A percentile compares a stretch with the other conserved stretches of the same genome.
Conservation (phyloP, 345 rosid genomes). For the Leavenworthia alabamica region DNA sequence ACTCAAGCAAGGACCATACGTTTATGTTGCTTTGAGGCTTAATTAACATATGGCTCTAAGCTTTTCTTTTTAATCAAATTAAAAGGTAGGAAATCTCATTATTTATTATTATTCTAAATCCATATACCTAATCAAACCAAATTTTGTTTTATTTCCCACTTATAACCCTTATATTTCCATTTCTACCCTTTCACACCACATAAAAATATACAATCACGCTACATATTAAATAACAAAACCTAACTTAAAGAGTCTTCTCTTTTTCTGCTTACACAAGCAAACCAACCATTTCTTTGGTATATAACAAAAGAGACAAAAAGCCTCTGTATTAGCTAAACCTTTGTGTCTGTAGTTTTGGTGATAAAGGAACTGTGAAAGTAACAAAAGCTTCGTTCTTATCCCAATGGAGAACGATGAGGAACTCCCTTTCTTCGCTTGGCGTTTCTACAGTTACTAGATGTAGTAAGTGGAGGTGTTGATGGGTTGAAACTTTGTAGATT, state of each 20-base stretch:
- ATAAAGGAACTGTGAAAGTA: conserved; percentile 19
- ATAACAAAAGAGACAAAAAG: conserved; percentile 12
- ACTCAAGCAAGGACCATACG: neutral
- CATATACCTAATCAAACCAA: conserved; percentile 29
- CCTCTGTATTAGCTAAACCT: conserved; percentile 21
- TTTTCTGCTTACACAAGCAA: conserved; percentile 14
- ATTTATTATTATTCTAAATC: conserved; percentile 10
- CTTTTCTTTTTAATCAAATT: neutral
- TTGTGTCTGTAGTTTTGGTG: conserved; percentile 10
- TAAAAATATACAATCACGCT: conserved; percentile 22
- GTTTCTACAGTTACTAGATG: conserved; percentile 45
- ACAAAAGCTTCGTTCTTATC: conserved; percentile 24
- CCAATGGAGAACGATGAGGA: conserved; percentile 94
- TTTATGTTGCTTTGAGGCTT: neutral
- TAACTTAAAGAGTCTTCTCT: conserved; percentile 9
- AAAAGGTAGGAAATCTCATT: conserved; percentile 4
- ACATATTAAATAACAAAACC: conserved; percentile 28
- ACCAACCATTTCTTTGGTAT: conserved; percentile 15
- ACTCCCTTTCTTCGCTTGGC: conserved; percentile 94
- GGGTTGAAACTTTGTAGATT: conserved; percentile 61
- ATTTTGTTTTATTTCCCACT: conserved; percentile 27
- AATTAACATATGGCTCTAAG: neutral
- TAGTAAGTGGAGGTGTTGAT: conserved; percentile 86
- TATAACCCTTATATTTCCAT: conserved; percentile 22
- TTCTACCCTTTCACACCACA: conserved; percentile 26